These are phyloP conservation scores for Chlorella sp. DNA, from an alignment of 139 green algal genomes.

Conservation along the genomic window DNA sequence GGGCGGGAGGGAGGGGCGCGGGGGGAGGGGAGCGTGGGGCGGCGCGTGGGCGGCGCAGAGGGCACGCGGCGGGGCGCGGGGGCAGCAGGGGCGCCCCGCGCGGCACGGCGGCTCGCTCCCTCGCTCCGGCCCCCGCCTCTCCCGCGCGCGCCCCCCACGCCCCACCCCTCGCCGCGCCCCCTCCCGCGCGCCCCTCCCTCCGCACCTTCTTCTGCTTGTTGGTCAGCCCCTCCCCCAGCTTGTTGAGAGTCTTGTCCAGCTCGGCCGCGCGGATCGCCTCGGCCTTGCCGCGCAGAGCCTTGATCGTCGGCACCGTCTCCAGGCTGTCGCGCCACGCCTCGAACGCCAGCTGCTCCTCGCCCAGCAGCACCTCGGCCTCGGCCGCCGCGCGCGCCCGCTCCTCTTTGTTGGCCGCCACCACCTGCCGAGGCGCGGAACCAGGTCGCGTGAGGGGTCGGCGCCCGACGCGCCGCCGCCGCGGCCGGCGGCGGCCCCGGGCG, in stretches of 20 bases:
- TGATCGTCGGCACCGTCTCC: constrained; percentile 99
- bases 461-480: too few relatives aligned
- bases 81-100: too few relatives aligned
- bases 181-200: too few relatives aligned
- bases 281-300: constrained; percentile 92
- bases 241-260: constrained; percentile 92
- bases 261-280: constrained; percentile 88
- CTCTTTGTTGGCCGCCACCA: constrained; percentile 96
- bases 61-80: too few relatives aligned
- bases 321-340: constrained; percentile 97
- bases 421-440: constrained; percentile 2
- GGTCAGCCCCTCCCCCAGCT: constrained; percentile 88
- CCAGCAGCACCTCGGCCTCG: constrained; percentile 70
- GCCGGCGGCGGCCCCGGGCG: too few relatives aligned
- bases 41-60: background rate
- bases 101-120: too few relatives aligned
- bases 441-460: background rate
- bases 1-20: too few relatives aligned
- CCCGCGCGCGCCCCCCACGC: too few relatives aligned
- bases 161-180: too few relatives aligned
- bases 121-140: too few relatives aligned
- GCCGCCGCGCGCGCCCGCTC: constrained; percentile 69
- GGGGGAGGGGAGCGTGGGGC: background rate
- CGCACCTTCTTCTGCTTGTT: constrained; percentile 94
- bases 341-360: constrained; percentile 82